These are phyloP conservation scores for Copromyces sp. DNA, from an alignment of 495 filamentous ascomycete genomes.

Conservation along the genomic window DNA sequence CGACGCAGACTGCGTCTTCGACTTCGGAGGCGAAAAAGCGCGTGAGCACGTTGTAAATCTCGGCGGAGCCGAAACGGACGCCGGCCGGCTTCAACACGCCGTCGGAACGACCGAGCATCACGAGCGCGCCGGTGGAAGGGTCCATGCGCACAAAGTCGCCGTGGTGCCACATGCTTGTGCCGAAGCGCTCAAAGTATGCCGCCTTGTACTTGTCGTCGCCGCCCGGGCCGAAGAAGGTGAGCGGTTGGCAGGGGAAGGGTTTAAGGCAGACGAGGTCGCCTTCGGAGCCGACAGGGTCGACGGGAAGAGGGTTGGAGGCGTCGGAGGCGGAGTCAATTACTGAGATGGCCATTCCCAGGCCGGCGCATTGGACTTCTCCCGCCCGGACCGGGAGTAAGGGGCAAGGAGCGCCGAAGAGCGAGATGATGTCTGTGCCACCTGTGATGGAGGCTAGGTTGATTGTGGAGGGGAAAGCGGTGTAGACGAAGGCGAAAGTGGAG, in stretches of 20 bases:
- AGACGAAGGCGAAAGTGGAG: slow-evolving; percentile 85
- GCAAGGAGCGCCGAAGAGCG: slow-evolving; percentile 78
- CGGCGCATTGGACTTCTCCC: slow-evolving; percentile 84
- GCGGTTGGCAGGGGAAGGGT: slow-evolving; percentile 84
- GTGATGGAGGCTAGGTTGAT: slow-evolving; percentile 80
- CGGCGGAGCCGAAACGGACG: slow-evolving; percentile 67
- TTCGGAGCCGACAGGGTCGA: slow-evolving; percentile 48
- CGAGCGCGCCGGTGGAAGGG: slow-evolving; percentile 59
- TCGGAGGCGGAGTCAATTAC: slow-evolving; percentile 56
- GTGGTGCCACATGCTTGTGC: slow-evolving; percentile 69
- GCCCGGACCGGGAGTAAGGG: slow-evolving; percentile 76
- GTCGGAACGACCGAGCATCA: slow-evolving; percentile 75
- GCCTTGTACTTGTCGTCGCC: slow-evolving; percentile 66
- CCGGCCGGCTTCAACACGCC: slow-evolving; percentile 72
- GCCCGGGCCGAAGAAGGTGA: slow-evolving; percentile 69
- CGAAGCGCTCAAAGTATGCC: slow-evolving; percentile 82
- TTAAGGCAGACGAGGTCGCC: slow-evolving; percentile 87
- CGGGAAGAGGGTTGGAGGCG: slow-evolving; percentile 22
- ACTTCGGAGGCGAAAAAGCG: slow-evolving; percentile 67
- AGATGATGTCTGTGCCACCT: slow-evolving; percentile 89
- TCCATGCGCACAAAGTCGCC: slow-evolving; percentile 84
- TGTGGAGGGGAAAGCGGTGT: slow-evolving; percentile 60
- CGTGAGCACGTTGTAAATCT: slow-evolving; percentile 88
- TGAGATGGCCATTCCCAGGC: slow-evolving; percentile 81
- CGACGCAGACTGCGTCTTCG: slow-evolving; percentile 79